Percentiles rank a stretch among this genome's conserved stretches.
These are phyloP conservation scores for Gentiana macrophylla DNA, from an alignment of 257 asterid genomes.

Conservation along the genomic window DNA sequence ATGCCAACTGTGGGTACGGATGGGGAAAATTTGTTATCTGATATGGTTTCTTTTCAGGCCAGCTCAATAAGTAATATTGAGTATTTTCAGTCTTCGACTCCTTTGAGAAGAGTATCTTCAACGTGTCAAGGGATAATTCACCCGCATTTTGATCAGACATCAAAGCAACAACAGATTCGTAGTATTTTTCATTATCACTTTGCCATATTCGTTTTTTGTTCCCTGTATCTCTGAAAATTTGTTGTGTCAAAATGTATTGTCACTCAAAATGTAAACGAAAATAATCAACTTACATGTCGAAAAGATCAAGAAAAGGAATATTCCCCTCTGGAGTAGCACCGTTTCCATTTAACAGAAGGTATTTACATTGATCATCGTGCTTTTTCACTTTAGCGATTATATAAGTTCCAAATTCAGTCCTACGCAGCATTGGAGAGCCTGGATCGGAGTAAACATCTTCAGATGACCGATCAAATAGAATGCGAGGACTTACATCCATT, in stretches of 20 bases:
- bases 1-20: constrained; percentile 91
- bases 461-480: constrained; percentile 92
- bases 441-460: constrained; percentile 99
- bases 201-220: constrained; percentile 95
- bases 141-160: constrained; percentile 77
- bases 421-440: constrained; percentile 90
- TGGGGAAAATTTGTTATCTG: constrained; percentile 92
- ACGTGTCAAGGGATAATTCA: constrained; percentile 40
- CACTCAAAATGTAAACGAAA: constrained; percentile 11
- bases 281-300: constrained; percentile 73
- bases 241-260: constrained; percentile 27
- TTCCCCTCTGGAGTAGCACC: constrained; percentile 99
- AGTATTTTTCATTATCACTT: constrained; percentile 86
- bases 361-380: constrained; percentile 51
- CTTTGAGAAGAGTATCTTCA: constrained; percentile 70
- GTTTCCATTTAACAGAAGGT: constrained; percentile 62
- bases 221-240: constrained; percentile 75
- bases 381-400: constrained; percentile 85
- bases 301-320: constrained; percentile 79
- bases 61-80: constrained; percentile 61
- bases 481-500: constrained; percentile 48
- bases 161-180: constrained; percentile 71
- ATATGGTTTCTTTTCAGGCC: constrained; percentile 81
- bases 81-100: constrained; percentile 97
- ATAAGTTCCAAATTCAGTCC: constrained; percentile 74